Evolutionary conservation across 2,329 filamentous ascomycete genomes (phyloP), one percentile per base, ranked within the genome.

Genomic region (Exophiala spinifera): DNA sequence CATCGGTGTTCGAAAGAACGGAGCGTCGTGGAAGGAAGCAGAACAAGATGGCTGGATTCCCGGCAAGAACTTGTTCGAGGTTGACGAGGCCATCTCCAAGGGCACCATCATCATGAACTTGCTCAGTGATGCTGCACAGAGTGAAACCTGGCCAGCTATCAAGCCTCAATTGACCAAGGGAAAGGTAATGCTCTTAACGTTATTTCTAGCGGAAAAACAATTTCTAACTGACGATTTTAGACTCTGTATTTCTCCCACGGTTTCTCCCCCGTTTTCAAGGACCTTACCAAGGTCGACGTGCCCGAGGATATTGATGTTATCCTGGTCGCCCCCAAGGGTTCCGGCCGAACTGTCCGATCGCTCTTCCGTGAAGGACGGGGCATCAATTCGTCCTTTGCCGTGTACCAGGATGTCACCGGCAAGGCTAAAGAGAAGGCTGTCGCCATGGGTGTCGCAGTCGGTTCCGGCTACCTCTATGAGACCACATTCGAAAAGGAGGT

Each of bases 401-500:
- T 99, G 78, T 97, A 76, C 88, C 94, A 99, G 81, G 94, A 99
- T 73, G 91, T 97, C 64, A 96, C 91, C 62, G 94, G 94, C 76
- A 89, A 96, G 79, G 94, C 94, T 71, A 85, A 97, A 82, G 94
- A 99, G 85, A 95, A 92, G 84, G 94, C 94, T 68, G 79, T 96
- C 69, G 94, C 94, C 66, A 86, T 99, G 68, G 94, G 94, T 80
- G 92, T 97, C 63, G 94, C 92, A 72, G 88, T 99, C 73, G 94
- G 92, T 75, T 91, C 87, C 70, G 94, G 94, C 71, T 99, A 99
- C 85, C 89, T 99, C 68, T 99, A 99, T 86, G 89, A 97, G 88
- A 99, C 94, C 73, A 99, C 94, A 74, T 99, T 99, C 72, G 88
- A 99, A 85, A 99, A 99, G 88, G 94, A 99, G 82, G 94, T 99